Percentiles rank a stretch among this genome's conserved stretches.
phyloP scores from a whole-genome alignment of 2,329 filamentous ascomycete species.

The Xenosphaeropsis pyriputrescens region DNA sequence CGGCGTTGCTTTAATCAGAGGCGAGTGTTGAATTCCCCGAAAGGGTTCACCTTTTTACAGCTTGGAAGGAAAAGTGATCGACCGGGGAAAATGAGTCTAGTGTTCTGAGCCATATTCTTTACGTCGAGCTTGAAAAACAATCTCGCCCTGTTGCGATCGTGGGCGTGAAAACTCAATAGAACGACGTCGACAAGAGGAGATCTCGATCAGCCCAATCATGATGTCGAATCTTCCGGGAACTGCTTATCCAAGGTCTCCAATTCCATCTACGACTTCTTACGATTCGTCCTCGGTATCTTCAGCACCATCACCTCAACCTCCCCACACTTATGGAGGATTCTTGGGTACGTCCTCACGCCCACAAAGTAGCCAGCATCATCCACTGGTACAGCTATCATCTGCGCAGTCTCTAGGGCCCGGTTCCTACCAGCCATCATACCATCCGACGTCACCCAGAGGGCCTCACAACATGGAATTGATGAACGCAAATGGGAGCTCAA shows the following conservation, averaged over 20 bases:
- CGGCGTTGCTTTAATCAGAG: too few species aligned
- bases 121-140: too few species aligned
- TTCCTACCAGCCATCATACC: slow-evolving; percentile 15
- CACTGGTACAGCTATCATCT: slow-evolving; percentile 36
- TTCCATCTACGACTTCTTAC: slow-evolving; percentile 45
- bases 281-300: slow-evolving; percentile 50
- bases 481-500: slow-evolving; percentile 40
- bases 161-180: background rate
- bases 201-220: slow-evolving; percentile 7
- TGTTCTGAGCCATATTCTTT: too few species aligned
- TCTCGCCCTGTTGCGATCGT: too few species aligned
- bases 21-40: too few species aligned
- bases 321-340: slow-evolving; percentile 32
- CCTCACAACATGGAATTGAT: slow-evolving; percentile 41
- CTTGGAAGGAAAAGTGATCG: too few species aligned
- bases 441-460: slow-evolving; percentile 14
- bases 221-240: slow-evolving; percentile 44
- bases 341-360: slow-evolving; percentile 36
- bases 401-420: slow-evolving; percentile 23
- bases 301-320: slow-evolving; percentile 40
- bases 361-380: slow-evolving; percentile 31
- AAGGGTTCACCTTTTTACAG: too few species aligned
- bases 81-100: too few species aligned
- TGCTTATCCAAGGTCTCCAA: slow-evolving; percentile 44
- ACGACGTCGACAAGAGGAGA: background rate